Evolutionary conservation across 176 grass and related monocot species (phyloP).

Genomic region (Musa itinerans): DNA sequence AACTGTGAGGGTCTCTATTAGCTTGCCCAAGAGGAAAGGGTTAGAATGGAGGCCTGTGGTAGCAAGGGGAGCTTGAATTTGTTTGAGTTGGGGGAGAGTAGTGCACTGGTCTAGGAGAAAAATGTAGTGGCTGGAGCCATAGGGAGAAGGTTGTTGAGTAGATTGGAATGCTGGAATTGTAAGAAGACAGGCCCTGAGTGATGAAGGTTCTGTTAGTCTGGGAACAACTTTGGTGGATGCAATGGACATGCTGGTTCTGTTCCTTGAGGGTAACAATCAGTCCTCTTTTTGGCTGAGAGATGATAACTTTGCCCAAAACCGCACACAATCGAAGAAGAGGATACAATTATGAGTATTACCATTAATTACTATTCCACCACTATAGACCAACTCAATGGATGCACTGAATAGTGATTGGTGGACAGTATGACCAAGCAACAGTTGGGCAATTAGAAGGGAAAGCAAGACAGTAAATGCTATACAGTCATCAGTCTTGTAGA

Average conservation of each 20-base stretch:
- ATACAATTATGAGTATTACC: no score
- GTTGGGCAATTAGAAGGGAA: no score
- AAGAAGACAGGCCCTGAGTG: not conserved
- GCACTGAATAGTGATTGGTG: not conserved
- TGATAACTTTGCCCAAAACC: no score
- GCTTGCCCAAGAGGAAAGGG: slow-evolving; percentile 12
- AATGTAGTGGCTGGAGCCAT: not conserved
- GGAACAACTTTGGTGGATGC: not conserved
- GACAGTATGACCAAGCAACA: not conserved
- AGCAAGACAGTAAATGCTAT: no score
- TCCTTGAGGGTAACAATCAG: no score
- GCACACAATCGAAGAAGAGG: no score
- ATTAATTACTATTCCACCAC: not conserved
- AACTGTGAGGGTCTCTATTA: not conserved
- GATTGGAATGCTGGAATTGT: not conserved
- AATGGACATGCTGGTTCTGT: not conserved
- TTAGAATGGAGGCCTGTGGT: slow-evolving; percentile 1
- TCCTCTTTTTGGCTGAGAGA: no score
- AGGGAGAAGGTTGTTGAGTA: not conserved
- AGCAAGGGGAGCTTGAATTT: slow-evolving; percentile 14
- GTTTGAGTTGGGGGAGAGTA: not conserved
- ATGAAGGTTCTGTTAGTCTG: not conserved
- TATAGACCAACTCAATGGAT: not conserved
- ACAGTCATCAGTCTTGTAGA: no score
- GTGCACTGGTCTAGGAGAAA: slow-evolving; percentile 2